A percentile compares a stretch with the other conserved stretches of the same genome.
These are phyloP conservation scores for Ascoidea asiatica DNA, from an alignment of 805 yeast species.

Conservation along the genomic window DNA sequence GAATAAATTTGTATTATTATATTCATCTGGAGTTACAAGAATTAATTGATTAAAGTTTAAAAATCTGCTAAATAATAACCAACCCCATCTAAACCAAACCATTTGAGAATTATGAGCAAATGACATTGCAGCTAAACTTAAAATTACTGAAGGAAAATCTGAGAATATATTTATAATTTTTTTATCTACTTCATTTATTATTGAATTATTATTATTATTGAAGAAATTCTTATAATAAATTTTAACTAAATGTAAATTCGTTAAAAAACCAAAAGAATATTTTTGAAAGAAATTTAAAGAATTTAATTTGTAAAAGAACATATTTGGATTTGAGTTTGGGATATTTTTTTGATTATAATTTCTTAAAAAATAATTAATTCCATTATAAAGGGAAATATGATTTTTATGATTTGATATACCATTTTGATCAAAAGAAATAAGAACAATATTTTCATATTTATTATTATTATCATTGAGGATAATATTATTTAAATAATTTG, in stretches of 20 bases:
- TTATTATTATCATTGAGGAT: slow-evolving; percentile 13
- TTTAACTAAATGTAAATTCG: slow-evolving; percentile 3
- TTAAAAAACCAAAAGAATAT: slow-evolving; percentile 9
- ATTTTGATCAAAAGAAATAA: slow-evolving; percentile 66
- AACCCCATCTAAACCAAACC: slow-evolving; percentile 90
- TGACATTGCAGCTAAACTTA: slow-evolving; percentile 57
- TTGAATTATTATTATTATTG: not conserved
- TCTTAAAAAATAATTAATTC: slow-evolving; percentile 25
- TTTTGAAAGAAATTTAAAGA: slow-evolving; percentile 17
- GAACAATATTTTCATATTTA: slow-evolving; percentile 20
- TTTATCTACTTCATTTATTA: no score
- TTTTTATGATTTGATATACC: slow-evolving; percentile 89
- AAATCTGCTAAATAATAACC: slow-evolving; percentile 70
- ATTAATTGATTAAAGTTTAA: slow-evolving; percentile 61
- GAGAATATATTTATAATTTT: slow-evolving; percentile 15
- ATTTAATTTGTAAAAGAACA: slow-evolving; percentile 18
- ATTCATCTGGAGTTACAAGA: slow-evolving; percentile 6
- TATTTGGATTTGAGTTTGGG: not conserved
- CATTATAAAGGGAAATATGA: slow-evolving; percentile 53
- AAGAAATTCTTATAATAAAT: slow-evolving; percentile 4
- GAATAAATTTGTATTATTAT: slow-evolving; percentile 5
- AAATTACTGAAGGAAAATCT: slow-evolving; percentile 15
- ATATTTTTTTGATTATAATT: slow-evolving; percentile 5
- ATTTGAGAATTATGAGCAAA: slow-evolving; percentile 79
- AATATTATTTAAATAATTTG: slow-evolving; percentile 20